Evolutionary conservation across 1,139 yeast species (phyloP).

Genomic region (Meyerozyma guilliermondii): DNA sequence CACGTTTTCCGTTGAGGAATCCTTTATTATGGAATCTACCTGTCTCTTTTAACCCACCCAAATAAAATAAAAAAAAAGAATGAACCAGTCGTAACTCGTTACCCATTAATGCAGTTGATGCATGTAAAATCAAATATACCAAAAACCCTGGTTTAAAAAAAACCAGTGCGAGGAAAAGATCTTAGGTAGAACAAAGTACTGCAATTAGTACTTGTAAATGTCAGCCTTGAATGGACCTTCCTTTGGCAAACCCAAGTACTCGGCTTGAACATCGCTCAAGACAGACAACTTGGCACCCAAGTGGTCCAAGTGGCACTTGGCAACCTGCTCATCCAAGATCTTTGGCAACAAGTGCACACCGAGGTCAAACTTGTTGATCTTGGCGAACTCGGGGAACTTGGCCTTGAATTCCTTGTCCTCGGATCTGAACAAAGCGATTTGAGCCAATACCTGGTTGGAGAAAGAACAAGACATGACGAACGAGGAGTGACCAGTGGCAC

Average conservation of each 20-base stretch:
- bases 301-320: slow-evolving; percentile 94
- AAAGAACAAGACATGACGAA: slow-evolving; percentile 99
- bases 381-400: slow-evolving; percentile 83
- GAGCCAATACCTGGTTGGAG: slow-evolving; percentile 99
- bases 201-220: slow-evolving; percentile 87
- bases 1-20: slow-evolving; percentile 33
- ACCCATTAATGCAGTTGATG: slow-evolving; percentile 45
- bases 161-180: slow-evolving; percentile 4
- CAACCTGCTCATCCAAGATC: slow-evolving; percentile 98
- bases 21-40: slow-evolving; percentile 22
- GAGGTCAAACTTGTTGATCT: slow-evolving; percentile 83
- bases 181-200: slow-evolving; percentile 3
- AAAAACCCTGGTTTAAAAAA: slow-evolving; percentile 1
- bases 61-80: slow-evolving; percentile 10
- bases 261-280: slow-evolving; percentile 80
- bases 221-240: slow-evolving; percentile 99
- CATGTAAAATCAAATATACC: slow-evolving; percentile 22
- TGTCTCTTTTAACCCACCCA: slow-evolving; percentile 17
- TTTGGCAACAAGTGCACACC: slow-evolving; percentile 98
- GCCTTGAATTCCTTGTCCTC: slow-evolving; percentile 76
- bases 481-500: slow-evolving; percentile 99
- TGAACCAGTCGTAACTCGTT: slow-evolving; percentile 9
- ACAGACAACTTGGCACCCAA: slow-evolving; percentile 86
- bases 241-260: slow-evolving; percentile 87
- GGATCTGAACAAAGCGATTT: slow-evolving; percentile 96